Evolutionary conservation across 371 early-diverging fungal genomes (phyloP), one percentile per base, ranked within the genome.

Genomic region (Lichtheimia corymbifera): DNA sequence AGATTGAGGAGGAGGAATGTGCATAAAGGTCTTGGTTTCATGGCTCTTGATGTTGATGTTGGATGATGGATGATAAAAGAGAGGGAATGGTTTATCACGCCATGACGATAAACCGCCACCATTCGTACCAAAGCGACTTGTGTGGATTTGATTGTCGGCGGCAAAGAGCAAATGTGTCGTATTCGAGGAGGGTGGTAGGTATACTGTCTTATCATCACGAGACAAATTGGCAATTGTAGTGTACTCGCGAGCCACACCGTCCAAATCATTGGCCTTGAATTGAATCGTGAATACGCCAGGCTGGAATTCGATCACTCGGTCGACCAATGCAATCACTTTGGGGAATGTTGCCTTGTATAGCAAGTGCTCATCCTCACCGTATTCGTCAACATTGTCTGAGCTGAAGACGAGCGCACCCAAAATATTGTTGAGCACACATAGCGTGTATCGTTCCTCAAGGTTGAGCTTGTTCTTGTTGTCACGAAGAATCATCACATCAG

Each of bases 371-470:
- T 73, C 71, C 12, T 58, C 55, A n/a, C 75, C 69, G 45, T 82
- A 79, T 4, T 74, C 71, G 0, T 59, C 60, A 0, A 78, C 70
- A 50, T 77, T 75, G 35, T 86, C 86, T 12, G 84, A 84, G 25
- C 69, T 77, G 62, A 86, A 84, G 14, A 86, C 86, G 1, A 86
- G 66, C 4, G 82, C 76, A n/a, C 86, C 86, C 6, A 86, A 60
- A 7, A 86, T 63, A 44, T 86, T 84, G 61, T 86, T 86, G 30
- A 86, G 58, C 0, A 80, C 67, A 64, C 83, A 79, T n/a, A 86
- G 59, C 0, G 86, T 83, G 40, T 78, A 72, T 13, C 79, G 73
- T 50, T 86, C 84, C 13, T 71, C 70, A 6, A 59, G 56, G 6
- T 53, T 82, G 20, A 86, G 61, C 57, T 78, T 81, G 59, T 83